A percentile compares a stretch with the other conserved stretches of the same genome.
phyloP scores from a whole-genome alignment of 352 stramenopile genomes.

The Pythium brachiatum region DNA sequence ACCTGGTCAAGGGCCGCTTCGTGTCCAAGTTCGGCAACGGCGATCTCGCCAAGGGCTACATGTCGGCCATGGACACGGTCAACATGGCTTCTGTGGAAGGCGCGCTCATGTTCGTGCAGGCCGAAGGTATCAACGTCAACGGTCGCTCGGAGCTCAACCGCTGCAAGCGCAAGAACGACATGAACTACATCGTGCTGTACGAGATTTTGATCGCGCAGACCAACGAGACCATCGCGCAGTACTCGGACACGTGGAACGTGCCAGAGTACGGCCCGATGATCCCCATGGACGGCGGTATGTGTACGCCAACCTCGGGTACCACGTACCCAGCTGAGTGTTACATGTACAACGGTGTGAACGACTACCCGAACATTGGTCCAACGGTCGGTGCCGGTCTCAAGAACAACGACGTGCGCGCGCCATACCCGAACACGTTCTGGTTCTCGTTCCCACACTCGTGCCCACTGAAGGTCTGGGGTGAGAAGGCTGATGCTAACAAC shows the following conservation, averaged over 20 bases:
- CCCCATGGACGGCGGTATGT: constrained; percentile 23
- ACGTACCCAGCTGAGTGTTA: constrained; percentile 30
- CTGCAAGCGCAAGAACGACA: constrained; percentile 44
- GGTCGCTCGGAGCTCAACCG: constrained; percentile 11
- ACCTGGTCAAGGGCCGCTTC: constrained; percentile 47
- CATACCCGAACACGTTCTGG: constrained; percentile 32
- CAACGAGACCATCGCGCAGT: constrained; percentile 30
- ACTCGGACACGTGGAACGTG: constrained; percentile 18
- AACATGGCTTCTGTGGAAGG: constrained; percentile 32
- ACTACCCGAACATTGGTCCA: constrained; percentile 36
- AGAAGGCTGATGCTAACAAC: constrained; percentile 12
- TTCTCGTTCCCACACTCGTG: constrained; percentile 40
- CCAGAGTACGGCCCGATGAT: constrained; percentile 28
- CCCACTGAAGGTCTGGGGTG: constrained; percentile 37
- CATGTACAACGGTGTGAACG: constrained; percentile 37
- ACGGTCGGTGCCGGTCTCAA: constrained; percentile 43
- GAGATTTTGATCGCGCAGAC: constrained; percentile 33
- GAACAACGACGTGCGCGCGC: constrained; percentile 20
- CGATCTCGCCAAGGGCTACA: constrained; percentile 8
- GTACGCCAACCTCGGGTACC: constrained; percentile 11
- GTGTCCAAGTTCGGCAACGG: constrained; percentile 42
- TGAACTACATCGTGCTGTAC: constrained; percentile 45
- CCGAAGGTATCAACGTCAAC: constrained; percentile 32
- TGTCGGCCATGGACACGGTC: constrained; percentile 27
- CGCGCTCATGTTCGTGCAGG: constrained; percentile 24